Evolutionary conservation across 2,329 filamentous ascomycete genomes (phyloP).

Genomic region (Curvularia hawaiiensis): DNA sequence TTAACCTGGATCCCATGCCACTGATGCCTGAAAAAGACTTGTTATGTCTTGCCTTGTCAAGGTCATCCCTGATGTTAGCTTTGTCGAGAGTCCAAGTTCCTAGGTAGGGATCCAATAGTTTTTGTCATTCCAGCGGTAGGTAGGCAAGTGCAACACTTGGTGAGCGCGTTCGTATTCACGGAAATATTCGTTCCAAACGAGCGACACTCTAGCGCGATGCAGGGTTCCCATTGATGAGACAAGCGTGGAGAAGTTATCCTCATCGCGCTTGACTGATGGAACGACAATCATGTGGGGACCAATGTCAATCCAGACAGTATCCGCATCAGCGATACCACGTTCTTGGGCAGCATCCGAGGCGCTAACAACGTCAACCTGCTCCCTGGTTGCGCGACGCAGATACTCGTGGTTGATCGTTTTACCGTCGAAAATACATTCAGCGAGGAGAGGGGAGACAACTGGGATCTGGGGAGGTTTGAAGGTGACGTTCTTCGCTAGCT

Average conservation of each 20-base stretch:
- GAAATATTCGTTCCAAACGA: neutral
- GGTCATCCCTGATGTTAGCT: no score
- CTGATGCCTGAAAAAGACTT: no score
- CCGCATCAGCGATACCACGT: neutral
- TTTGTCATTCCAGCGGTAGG: neutral
- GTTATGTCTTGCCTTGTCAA: no score
- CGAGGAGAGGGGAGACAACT: conserved; percentile 52
- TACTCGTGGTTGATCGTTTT: neutral
- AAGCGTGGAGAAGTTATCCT: neutral
- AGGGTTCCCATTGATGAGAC: neutral
- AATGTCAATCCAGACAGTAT: conserved; percentile 1
- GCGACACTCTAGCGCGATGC: neutral
- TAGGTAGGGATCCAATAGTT: conserved; percentile 2
- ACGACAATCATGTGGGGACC: neutral
- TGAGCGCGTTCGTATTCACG: neutral
- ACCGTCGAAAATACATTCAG: conserved; percentile 42
- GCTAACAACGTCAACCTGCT: neutral
- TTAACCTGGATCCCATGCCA: no score
- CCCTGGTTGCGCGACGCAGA: neutral
- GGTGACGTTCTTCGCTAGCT: conserved; percentile 8
- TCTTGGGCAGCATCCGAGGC: neutral
- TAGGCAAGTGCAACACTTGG: neutral
- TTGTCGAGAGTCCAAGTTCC: no score
- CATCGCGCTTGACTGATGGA: neutral
- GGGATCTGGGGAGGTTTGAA: conserved; percentile 15